Evolutionary conservation across 257 asterid species (phyloP), one percentile per base, ranked within the genome.

Genomic region (Coffea canephora): DNA sequence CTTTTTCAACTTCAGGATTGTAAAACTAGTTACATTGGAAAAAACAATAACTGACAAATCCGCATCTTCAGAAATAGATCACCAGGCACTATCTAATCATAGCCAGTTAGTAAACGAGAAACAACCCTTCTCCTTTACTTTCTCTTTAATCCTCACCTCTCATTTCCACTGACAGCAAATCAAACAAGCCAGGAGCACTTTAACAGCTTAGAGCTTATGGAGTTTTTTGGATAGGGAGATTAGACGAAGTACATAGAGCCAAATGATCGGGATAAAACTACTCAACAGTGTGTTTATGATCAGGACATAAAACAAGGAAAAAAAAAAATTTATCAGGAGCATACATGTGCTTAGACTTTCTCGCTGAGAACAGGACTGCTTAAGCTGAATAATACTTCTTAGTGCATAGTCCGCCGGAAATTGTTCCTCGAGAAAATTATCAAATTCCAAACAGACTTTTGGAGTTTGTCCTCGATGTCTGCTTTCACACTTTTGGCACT

Each of bases 361-460:
- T 41, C 73, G 77, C 25, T 41, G 41, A 55, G 80, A 45, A 73
- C 65, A 64, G 76, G 72, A 82, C 75, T 78, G 88, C 78, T 83
- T 82, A 83, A 78, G 87, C 74, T 75, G 80, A 71, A 77, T 19
- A 45, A 64, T 15, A 43, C 39, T 79, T 79, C 90, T 84, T 61
- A 61, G 74, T 76, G 77, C 84, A 80, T 87, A 86, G 52, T 86
- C 88, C 8, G 57, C 21, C 13, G 90, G 89, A 80, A 87, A 87
- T 61, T 81, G 87, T 70, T 86, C 87, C 86, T 84, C 85, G 75
- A 89, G 82, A 82, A 90, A 90, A 73, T 82, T 86, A 84, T 87
- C 87, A 59, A 90, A 77, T 62, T 87, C 89, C 87, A 90, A 78
- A 84, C 90, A 90, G 27, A 88, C 88, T 77, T 88, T 85, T 23